Percentiles rank a stretch among this genome's conserved stretches.
phyloP scores from a whole-genome alignment of 345 rosid genomes.

The Hibiscus tridactylites region DNA sequence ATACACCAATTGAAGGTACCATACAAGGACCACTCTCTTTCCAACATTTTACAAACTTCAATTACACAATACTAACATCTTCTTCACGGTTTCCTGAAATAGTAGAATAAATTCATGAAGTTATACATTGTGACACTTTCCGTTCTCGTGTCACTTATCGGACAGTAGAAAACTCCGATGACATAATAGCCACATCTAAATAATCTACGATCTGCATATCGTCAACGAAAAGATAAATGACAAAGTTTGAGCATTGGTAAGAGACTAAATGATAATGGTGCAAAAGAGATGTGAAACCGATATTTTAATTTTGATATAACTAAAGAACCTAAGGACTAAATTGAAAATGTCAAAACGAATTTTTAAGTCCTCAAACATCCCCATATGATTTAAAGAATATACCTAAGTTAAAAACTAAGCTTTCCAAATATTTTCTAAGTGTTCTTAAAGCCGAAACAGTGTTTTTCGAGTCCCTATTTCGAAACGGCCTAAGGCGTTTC shows the following conservation, averaged over 20 bases:
- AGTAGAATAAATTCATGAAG: not conserved
- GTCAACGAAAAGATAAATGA: conserved; percentile 6
- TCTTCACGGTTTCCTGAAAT: not conserved
- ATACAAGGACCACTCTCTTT: no score
- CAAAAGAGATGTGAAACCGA: not conserved
- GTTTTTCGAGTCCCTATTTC: no score
- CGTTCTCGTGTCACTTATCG: not conserved
- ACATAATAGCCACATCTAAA: conserved; percentile 7
- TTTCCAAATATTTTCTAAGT: no score
- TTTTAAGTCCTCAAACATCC: no score
- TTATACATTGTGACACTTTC: not conserved
- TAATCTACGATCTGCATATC: conserved; percentile 72
- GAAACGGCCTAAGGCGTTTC: no score
- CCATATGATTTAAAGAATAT: no score
- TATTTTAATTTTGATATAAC: no score
- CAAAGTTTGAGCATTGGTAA: not conserved
- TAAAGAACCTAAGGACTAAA: no score
- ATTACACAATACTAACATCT: not conserved
- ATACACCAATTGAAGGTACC: no score
- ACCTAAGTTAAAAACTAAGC: no score
- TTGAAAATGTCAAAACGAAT: no score
- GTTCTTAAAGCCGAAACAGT: no score
- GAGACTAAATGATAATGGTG: not conserved
- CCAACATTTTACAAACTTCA: not conserved
- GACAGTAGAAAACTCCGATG: conserved; percentile 3